Evolutionary conservation across 2,329 filamentous ascomycete species (phyloP), one percentile per base, ranked within the genome.

Genomic region (Conoideocrella luteorostrata): DNA sequence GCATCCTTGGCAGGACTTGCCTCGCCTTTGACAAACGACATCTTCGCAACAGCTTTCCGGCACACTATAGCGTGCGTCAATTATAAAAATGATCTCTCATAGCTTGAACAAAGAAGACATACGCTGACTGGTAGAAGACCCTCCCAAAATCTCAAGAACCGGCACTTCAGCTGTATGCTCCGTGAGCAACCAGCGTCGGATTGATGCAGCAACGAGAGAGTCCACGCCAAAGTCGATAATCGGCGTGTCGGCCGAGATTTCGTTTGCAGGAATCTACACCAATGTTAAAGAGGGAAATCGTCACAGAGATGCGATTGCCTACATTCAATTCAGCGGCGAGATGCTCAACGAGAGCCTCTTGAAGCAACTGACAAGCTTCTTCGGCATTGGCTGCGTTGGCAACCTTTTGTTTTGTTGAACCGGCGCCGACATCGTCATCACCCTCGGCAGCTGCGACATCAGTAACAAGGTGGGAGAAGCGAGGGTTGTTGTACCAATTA

Each of bases 161-260:
- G 71, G 67, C 2, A 75, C 61, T 36, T 75, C 67, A 0, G 67
- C 55, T 0, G 65, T 49, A 0, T 56, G 39, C 17, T 69, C 57
- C 43, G 72, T 72, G 18, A 67, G 39, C 49, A 75, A 73, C 74
- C 74, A 78, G 2, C 66, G 59, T 3, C 72, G 65, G 2, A 70
- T 66, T 60, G 58, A 58, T 1, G 61, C 58, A n/a, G 59, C 59
- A 0, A 61, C 49, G 7, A 64, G 43, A 0, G 58, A 58, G 39
- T 63, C 61, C 7, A 35, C 17, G 15, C 32, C 32, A 9, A 35
- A 17, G 15, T 35, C 26, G 13, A 29, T 29, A 13, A 29, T 7
- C 26, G 26, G 26, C 26, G 13, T n/a, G n/a, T n/a, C n/a, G n/a
- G n/a, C n/a, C n/a, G n/a, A n/a, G n/a, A n/a, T n/a, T n/a, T n/a